Evolutionary conservation across 495 filamentous ascomycete genomes (phyloP).

Genomic region (Echria macrotheca): DNA sequence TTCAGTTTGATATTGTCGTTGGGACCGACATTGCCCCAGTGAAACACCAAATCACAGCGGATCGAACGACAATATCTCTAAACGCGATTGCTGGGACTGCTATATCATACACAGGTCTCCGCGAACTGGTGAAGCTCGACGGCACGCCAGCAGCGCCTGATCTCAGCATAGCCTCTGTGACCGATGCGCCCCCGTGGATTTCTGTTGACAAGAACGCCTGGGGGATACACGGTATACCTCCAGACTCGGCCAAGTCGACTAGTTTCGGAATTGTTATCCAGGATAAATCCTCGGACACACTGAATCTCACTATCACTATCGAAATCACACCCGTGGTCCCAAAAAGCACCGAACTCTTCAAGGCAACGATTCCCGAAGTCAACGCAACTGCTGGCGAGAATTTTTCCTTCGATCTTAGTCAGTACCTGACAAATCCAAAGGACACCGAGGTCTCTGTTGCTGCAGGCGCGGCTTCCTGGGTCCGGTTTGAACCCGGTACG

Average conservation of each 20-base stretch:
- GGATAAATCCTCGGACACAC: conserved; percentile 59
- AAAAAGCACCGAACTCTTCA: conserved; percentile 30
- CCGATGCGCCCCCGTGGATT: conserved; percentile 63
- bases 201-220: conserved; percentile 59
- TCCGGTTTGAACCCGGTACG: conserved; percentile 55
- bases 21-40: conserved; percentile 47
- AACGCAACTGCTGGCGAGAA: conserved; percentile 57
- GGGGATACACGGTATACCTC: conserved; percentile 59
- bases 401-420: conserved; percentile 60
- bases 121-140: conserved; percentile 56
- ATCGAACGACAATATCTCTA: conserved; percentile 49
- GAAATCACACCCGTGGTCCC: conserved; percentile 28
- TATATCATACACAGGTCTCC: conserved; percentile 53
- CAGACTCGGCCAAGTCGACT: conserved; percentile 46
- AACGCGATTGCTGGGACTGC: conserved; percentile 52
- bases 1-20: conserved; percentile 64
- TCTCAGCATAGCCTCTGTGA: conserved; percentile 41
- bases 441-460: conserved; percentile 52
- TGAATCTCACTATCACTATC: conserved; percentile 59
- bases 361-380: conserved; percentile 32
- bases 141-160: conserved; percentile 45
- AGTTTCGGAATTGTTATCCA: conserved; percentile 62
- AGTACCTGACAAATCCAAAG: conserved; percentile 45
- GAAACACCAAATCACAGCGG: conserved; percentile 49
- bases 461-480: conserved; percentile 56